Evolutionary conservation across 108 stramenopile genomes (phyloP).

Genomic region (Fragilaria radians): DNA sequence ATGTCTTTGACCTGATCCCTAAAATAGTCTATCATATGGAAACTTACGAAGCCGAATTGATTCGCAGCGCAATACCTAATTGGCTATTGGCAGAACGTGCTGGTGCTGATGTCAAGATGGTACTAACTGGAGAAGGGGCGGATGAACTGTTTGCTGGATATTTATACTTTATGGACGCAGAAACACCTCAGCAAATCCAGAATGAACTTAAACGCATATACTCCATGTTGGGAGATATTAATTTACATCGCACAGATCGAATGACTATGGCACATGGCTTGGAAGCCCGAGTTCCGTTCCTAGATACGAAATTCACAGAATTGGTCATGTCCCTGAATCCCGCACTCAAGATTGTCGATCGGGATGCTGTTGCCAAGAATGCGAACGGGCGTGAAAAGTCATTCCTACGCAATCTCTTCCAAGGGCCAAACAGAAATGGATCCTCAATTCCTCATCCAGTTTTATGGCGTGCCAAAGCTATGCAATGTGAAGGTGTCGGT

Average conservation of each 20-base stretch:
- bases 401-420: constrained; percentile 53
- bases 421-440: constrained; percentile 56
- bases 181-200: constrained; percentile 49
- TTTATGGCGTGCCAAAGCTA: constrained; percentile 76
- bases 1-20: constrained; percentile 70
- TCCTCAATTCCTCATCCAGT: constrained; percentile 54
- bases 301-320: constrained; percentile 62
- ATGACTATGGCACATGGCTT: constrained; percentile 81
- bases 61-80: constrained; percentile 70
- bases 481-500: constrained; percentile 82
- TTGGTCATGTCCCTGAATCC: constrained; percentile 68
- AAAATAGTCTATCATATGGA: constrained; percentile 81
- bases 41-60: constrained; percentile 75
- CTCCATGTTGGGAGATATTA: constrained; percentile 57
- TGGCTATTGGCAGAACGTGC: constrained; percentile 71
- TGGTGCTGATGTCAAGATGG: constrained; percentile 71
- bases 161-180: constrained; percentile 63
- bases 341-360: constrained; percentile 52
- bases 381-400: constrained; percentile 62
- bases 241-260: constrained; percentile 65
- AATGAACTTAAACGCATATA: constrained; percentile 62
- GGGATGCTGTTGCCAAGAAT: constrained; percentile 48
- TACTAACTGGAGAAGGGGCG: constrained; percentile 60
- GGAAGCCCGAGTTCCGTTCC: constrained; percentile 76
- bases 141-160: constrained; percentile 78